Conservation (phyloP, 805 yeast genomes). For the Ogataea paradorogensis region DNA sequence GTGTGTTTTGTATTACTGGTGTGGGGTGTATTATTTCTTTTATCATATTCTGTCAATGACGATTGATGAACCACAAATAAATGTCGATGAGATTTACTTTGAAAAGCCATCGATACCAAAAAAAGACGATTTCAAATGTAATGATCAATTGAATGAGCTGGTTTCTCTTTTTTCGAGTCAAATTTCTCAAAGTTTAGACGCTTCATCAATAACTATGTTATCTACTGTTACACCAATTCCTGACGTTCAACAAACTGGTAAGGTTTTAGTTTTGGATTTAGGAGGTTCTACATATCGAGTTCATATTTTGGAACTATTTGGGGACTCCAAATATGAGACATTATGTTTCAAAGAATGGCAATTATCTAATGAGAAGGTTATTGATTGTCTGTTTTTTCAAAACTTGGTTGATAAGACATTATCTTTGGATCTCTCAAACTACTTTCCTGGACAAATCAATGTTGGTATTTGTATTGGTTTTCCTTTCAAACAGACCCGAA, state of each 20-base stretch:
- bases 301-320: conserved; percentile 22
- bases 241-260: conserved; percentile 2
- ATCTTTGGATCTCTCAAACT: conserved; percentile 21
- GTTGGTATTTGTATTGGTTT: conserved; percentile 58
- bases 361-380: conserved; percentile 39
- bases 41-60: neutral
- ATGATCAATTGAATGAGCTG: neutral
- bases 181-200: neutral
- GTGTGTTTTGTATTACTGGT: neutral
- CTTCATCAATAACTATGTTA: conserved; percentile 2
- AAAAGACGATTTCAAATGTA: neutral
- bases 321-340: conserved; percentile 8
- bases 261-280: conserved; percentile 46
- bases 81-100: neutral
- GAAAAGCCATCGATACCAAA: neutral
- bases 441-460: conserved; percentile 23
- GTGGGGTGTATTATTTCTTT: neutral
- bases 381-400: conserved; percentile 39
- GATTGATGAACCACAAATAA: neutral
- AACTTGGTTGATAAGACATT: conserved; percentile 39
- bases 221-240: neutral
- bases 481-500: conserved; percentile 43
- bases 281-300: conserved; percentile 57
- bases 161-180: neutral
- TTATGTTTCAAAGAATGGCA: conserved; percentile 34